Conservation (phyloP, 1,139 yeast genomes). For the Hansenula sp. region DNA sequence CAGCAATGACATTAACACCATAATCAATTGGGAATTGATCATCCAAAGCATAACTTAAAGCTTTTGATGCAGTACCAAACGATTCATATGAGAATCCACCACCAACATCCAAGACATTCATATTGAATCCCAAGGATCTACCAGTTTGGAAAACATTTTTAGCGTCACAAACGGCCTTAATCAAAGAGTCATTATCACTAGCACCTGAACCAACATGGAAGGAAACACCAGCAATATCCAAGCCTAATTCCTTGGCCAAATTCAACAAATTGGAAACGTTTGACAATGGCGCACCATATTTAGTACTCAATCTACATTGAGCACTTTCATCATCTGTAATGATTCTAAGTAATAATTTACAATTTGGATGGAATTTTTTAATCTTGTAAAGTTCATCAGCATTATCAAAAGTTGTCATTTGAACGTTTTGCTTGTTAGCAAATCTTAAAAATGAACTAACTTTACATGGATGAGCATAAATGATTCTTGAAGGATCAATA, state of each 20-base stretch:
- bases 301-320: constrained; percentile 81
- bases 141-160: constrained; percentile 57
- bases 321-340: constrained; percentile 90
- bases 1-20: constrained; percentile 69
- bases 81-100: constrained; percentile 83
- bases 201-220: constrained; percentile 98
- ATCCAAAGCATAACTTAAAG: constrained; percentile 54
- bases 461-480: constrained; percentile 95
- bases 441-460: constrained; percentile 74
- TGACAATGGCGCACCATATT: constrained; percentile 76
- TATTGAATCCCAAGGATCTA: constrained; percentile 38
- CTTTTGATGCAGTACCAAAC: constrained; percentile 58
- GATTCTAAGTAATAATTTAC: constrained; percentile 73
- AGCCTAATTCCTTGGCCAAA: constrained; percentile 55
- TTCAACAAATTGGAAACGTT: constrained; percentile 55
- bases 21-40: constrained; percentile 48
- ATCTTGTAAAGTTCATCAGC: constrained; percentile 79
- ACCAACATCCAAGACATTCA: constrained; percentile 77
- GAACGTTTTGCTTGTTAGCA: constrained; percentile 54
- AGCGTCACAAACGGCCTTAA: constrained; percentile 72
- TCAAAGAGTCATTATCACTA: constrained; percentile 63
- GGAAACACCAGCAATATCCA: constrained; percentile 79
- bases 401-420: constrained; percentile 87
- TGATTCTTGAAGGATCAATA: constrained; percentile 59
- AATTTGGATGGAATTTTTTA: constrained; percentile 60